Evolutionary conservation across 2,329 filamentous ascomycete genomes (phyloP), one percentile per base, ranked within the genome.

Genomic region (Mollisia scopiformis): DNA sequence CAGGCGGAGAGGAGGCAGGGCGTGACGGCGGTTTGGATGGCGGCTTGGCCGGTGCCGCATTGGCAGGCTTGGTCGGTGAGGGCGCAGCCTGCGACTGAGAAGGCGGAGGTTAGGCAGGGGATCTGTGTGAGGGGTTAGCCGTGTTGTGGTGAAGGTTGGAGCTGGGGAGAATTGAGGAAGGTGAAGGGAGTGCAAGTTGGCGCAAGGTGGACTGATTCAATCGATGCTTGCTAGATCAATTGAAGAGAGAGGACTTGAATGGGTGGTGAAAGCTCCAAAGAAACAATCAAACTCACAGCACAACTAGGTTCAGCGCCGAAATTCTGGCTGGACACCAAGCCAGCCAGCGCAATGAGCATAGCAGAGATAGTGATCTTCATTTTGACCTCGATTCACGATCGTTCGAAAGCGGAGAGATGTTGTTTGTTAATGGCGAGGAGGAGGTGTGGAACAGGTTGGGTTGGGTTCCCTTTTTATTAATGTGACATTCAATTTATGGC

Each of bases 251-350:
- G 19, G 30, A 39, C 8, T 30, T 13, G 23, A 11, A 14, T 47
- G 25, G 19, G 11, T 23, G 8, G 11, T 2, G 35, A 51, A 25
- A 25, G 35, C 41, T 3, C n/a, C n/a, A n/a, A n/a, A n/a, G n/a
- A 31, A 16, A 46, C 30, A 37, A 41, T 6, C 16, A 13, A 8
- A 74, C 78, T 63, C 76, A 81, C 78, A 66, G 78, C 76, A 65
- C 79, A 80, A 5, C 67, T 19, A 50, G 78, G 75, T 58, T 75
- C 64, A 37, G 70, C 74, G 27, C 62, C 41, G 53, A 79, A 70
- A 66, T 75, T 65, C 69, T 79, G 77, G 31, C 77, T 78, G 53
- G 73, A 72, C 43, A 72, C 76, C 37, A 79, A 62, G 70, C 76
- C 71, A 52, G 70, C 73, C 59, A 72, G 74, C 54, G 76, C 62